phyloP scores from a whole-genome alignment of 768 basidiomycete species.

The Suillus subluteus region DNA sequence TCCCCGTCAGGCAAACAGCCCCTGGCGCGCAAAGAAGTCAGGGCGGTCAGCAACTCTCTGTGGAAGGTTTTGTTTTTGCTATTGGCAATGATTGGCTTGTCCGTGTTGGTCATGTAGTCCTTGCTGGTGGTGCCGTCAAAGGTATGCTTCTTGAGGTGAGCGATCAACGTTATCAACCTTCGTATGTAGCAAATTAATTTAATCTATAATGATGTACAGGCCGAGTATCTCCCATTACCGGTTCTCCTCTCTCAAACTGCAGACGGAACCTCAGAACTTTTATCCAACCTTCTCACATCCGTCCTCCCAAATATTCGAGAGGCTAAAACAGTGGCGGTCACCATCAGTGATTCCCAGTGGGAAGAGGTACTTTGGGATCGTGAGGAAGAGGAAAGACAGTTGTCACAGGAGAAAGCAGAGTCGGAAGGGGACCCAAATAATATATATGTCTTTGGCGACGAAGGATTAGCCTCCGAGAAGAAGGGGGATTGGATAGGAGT shows the following conservation, averaged over 20 bases:
- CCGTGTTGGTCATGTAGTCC: conserved; percentile 74
- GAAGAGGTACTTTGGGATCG: conserved; percentile 79
- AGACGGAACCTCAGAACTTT: conserved; percentile 71
- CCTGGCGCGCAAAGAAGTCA: conserved; percentile 48
- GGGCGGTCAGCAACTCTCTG: conserved; percentile 64
- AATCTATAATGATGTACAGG: conserved; percentile 43
- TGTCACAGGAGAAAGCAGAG: conserved; percentile 26
- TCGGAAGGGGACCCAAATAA: conserved; percentile 43
- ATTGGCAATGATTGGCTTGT: conserved; percentile 86
- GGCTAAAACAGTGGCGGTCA: conserved; percentile 77
- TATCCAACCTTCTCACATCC: conserved; percentile 75
- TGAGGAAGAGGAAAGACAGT: conserved; percentile 56
- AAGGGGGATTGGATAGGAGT: conserved; percentile 78
- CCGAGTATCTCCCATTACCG: conserved; percentile 81
- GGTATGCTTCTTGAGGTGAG: conserved; percentile 86
- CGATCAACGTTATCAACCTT: conserved; percentile 12
- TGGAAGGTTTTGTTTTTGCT: conserved; percentile 74
- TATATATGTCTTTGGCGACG: conserved; percentile 65
- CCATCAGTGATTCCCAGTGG: conserved; percentile 79
- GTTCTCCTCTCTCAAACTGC: conserved; percentile 63
- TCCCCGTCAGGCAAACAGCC: conserved; percentile 60
- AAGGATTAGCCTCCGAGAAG: conserved; percentile 49
- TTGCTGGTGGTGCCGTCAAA: conserved; percentile 74
- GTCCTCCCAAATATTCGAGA: conserved; percentile 74
- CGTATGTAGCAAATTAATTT: not conserved